Conservation (phyloP, 2,329 filamentous ascomycete species). For the Botrytis porri region DNA sequence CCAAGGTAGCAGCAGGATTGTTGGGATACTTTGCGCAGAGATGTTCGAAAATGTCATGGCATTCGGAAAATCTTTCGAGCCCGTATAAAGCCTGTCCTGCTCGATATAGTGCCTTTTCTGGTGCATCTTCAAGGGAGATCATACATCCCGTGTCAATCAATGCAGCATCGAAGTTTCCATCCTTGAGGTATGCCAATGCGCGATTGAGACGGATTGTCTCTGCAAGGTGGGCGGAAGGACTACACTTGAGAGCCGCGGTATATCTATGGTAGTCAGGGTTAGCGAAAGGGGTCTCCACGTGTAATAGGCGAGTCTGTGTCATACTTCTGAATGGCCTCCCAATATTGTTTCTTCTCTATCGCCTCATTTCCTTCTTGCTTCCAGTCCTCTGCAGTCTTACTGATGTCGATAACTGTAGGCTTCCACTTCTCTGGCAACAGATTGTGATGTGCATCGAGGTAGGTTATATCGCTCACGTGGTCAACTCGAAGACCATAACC, state of each 20-base stretch:
- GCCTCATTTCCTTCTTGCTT: slow-evolving; percentile 21
- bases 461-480: slow-evolving; percentile 34
- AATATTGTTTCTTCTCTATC: slow-evolving; percentile 12
- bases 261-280: slow-evolving; percentile 29
- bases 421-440: slow-evolving; percentile 13
- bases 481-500: slow-evolving; percentile 43
- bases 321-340: slow-evolving; percentile 20
- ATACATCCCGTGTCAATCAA: slow-evolving; percentile 32
- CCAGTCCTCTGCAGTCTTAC: slow-evolving; percentile 12
- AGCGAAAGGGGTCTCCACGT: slow-evolving; percentile 26
- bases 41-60: slow-evolving; percentile 14
- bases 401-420: background rate
- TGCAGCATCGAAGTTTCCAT: slow-evolving; percentile 39
- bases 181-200: slow-evolving; percentile 38
- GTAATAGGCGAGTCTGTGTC: background rate
- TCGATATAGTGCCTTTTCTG: slow-evolving; percentile 21
- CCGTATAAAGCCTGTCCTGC: slow-evolving; percentile 20
- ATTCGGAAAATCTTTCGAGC: slow-evolving; percentile 19
- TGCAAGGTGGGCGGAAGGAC: slow-evolving; percentile 38
- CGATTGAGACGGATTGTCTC: slow-evolving; percentile 38
- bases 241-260: slow-evolving; percentile 22
- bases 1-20: slow-evolving; percentile 6
- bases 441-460: slow-evolving; percentile 10
- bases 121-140: background rate
- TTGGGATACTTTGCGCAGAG: slow-evolving; percentile 19